phyloP scores from a whole-genome alignment of 2,329 filamentous ascomycete species.

The Colletotrichum tanaceti region DNA sequence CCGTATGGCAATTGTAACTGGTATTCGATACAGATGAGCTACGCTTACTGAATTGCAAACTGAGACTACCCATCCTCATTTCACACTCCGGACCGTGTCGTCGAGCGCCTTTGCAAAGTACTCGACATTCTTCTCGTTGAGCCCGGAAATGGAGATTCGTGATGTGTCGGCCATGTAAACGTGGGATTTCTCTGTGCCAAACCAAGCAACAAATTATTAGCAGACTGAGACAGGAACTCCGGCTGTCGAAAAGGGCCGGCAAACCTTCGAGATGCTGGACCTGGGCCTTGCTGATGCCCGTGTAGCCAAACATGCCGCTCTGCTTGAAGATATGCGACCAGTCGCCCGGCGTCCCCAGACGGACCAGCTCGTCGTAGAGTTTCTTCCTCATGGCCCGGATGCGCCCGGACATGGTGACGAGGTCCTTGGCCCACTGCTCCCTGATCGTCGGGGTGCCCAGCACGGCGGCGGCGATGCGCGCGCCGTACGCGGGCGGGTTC shows the following conservation, averaged over 20 bases:
- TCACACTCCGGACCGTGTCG: slow-evolving; percentile 22
- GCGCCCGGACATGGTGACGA: slow-evolving; percentile 52
- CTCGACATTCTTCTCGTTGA: slow-evolving; percentile 52
- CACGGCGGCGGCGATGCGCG: slow-evolving; percentile 50
- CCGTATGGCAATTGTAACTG: not conserved
- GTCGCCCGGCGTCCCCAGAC: slow-evolving; percentile 49
- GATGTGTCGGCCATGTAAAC: slow-evolving; percentile 55
- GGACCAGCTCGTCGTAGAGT: slow-evolving; percentile 49
- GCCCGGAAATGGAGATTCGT: slow-evolving; percentile 53
- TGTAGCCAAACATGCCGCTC: slow-evolving; percentile 57
- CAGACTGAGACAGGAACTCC: not conserved
- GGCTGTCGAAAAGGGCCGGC: slow-evolving; percentile 22
- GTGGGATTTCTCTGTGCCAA: slow-evolving; percentile 47
- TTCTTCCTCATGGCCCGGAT: slow-evolving; percentile 51
- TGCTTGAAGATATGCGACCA: slow-evolving; percentile 54
- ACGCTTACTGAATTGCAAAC: not conserved
- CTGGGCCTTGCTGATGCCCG: slow-evolving; percentile 61
- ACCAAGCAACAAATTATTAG: no score
- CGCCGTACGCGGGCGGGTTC: slow-evolving; percentile 51
- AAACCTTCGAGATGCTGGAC: slow-evolving; percentile 52
- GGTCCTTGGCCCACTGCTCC: slow-evolving; percentile 50
- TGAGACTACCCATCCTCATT: not conserved
- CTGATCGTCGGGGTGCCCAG: slow-evolving; percentile 45
- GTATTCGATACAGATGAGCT: not conserved
- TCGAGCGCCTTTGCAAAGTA: slow-evolving; percentile 46